These are phyloP conservation scores for Periconia sp. DNA, from an alignment of 2,329 filamentous ascomycete genomes.

Conservation along the genomic window DNA sequence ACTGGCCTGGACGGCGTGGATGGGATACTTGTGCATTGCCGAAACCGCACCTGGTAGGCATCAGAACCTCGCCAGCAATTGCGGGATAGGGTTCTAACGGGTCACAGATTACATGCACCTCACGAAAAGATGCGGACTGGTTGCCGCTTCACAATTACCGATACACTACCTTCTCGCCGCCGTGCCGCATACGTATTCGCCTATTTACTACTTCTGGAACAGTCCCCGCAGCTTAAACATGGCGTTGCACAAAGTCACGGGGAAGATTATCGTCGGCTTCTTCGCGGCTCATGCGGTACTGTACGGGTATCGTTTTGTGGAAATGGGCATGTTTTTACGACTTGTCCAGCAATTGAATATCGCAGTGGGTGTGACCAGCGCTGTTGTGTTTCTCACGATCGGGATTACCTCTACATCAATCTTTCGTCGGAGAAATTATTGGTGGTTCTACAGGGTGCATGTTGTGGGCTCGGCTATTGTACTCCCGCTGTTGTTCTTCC, in stretches of 20 bases:
- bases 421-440: neutral
- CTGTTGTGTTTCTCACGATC: neutral
- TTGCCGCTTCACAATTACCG: slow-evolving; percentile 3
- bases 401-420: neutral
- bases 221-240: neutral
- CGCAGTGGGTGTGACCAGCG: slow-evolving; percentile 1
- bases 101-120: slow-evolving; percentile 1
- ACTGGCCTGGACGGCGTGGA: neutral
- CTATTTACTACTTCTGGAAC: neutral
- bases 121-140: slow-evolving; percentile 2
- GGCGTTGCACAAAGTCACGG: slow-evolving; percentile 1
- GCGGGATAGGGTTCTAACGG: neutral
- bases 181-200: neutral
- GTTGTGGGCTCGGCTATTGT: slow-evolving; percentile 1
- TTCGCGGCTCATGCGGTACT: neutral
- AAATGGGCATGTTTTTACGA: neutral
- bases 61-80: neutral
- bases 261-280: neutral
- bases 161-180: slow-evolving; percentile 4
- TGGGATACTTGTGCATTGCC: neutral
- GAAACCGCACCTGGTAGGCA: slow-evolving; percentile 1
- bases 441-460: slow-evolving; percentile 5
- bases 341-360: neutral
- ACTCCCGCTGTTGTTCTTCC: slow-evolving; percentile 2
- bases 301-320: neutral